Evolutionary conservation across 78 protist genomes (phyloP), one percentile per base, ranked within the genome.

Genomic region (Carpediemonas membranifera): DNA sequence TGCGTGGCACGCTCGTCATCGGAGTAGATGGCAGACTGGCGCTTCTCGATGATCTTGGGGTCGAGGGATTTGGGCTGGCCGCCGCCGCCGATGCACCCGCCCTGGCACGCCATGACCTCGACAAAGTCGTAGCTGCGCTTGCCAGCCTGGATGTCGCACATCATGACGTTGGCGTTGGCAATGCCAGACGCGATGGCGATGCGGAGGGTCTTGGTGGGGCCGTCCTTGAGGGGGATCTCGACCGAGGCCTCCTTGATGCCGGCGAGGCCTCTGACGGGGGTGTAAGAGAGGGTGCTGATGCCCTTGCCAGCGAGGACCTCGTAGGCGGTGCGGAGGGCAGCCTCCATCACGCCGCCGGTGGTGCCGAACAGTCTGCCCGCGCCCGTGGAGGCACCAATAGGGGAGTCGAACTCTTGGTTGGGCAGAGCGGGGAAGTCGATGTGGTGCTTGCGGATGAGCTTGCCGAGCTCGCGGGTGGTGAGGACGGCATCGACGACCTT

Each of bases 41-140:
- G 58, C 52, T 75, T 75, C 33, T 67, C 9, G n/a, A n/a, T n/a
- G n/a, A n/a, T n/a, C n/a, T n/a, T n/a, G n/a, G n/a, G n/a, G n/a
- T n/a, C n/a, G n/a, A 2, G 2, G 37, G 59, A 16, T 57, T 53
- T 3, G 9, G 55, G 55, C 24, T 75, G 80, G 21, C 83, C 83
- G 30, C 80, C 80, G 47, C 83, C 83, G 7, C 71, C 57, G 43
- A 78, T 57, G 63, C 83, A 78, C 25, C 83, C 83, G 21, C 65
- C 62, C 39, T 43, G 64, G 71, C 83, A 78, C 18, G 75, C 75
- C 83, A n/a, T n/a, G n/a, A n/a, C n/a, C n/a, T n/a, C n/a, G n/a
- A n/a, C n/a, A n/a, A n/a, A n/a, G n/a, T n/a, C 71, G 54, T 57
- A 31, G 52, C 51, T 11, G 13, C 3, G 11, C 44, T 33, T 11